A percentile compares a stretch with the other conserved stretches of the same genome.
phyloP scores from a whole-genome alignment of 2,329 filamentous ascomycete species.

The Dactylellina leptospora region DNA sequence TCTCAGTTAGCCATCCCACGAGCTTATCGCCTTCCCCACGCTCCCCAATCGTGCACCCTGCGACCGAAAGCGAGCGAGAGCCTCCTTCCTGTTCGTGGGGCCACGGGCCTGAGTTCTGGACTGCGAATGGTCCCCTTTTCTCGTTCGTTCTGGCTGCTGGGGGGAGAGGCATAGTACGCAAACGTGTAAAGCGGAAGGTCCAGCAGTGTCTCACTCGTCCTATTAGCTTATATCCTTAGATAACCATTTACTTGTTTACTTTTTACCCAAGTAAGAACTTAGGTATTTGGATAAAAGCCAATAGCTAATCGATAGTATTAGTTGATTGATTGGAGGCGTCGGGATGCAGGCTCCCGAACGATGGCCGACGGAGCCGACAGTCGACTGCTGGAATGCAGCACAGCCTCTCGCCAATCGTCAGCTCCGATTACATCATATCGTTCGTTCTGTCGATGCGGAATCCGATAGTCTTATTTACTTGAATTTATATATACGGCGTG shows the following conservation, averaged over 20 bases:
- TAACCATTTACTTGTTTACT: no score
- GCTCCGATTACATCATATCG: not conserved
- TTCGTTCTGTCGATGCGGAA: no score
- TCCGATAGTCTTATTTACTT: no score
- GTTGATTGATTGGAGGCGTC: not conserved
- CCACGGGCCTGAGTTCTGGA: slow-evolving; percentile 1
- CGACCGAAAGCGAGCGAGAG: not conserved
- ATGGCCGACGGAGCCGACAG: not conserved
- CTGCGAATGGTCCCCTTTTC: slow-evolving; percentile 5
- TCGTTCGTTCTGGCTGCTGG: not conserved
- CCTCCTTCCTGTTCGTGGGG: slow-evolving; percentile 9
- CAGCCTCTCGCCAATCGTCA: slow-evolving; percentile 2
- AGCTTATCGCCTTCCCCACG: not conserved
- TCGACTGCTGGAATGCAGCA: not conserved
- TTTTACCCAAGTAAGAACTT: no score
- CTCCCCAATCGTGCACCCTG: not conserved
- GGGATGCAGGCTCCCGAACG: not conserved
- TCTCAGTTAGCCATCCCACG: slow-evolving; percentile 7
- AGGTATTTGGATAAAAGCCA: no score
- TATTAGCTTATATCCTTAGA: no score
- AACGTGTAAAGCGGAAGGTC: not conserved
- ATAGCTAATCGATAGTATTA: not conserved
- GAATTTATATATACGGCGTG: no score
- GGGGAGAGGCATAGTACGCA: no score
- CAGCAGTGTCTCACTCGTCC: no score